A percentile compares a stretch with the other conserved stretches of the same genome.
Evolutionary conservation across 2,329 filamentous ascomycete genomes (phyloP).

Genomic region (Ceratocystis lukuohia): DNA sequence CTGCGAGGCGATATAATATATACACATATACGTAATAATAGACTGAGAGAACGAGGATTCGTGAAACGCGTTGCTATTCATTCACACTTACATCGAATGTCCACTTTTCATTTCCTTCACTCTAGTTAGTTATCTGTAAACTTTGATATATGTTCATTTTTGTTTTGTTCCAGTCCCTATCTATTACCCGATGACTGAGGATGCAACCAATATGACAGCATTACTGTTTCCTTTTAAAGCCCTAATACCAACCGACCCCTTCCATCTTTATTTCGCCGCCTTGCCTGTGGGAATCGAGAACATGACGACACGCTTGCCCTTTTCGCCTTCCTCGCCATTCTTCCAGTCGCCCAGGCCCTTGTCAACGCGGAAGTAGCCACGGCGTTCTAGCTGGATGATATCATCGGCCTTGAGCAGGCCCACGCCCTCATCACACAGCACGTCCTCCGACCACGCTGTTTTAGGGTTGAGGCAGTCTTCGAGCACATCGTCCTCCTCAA

Average conservation of each 20-base stretch:
- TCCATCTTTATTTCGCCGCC: constrained; percentile 29
- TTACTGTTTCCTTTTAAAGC: background rate
- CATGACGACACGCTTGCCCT: constrained; percentile 38
- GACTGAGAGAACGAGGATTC: background rate
- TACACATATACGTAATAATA: background rate
- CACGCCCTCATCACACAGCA: constrained; percentile 70
- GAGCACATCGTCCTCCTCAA: constrained; percentile 74
- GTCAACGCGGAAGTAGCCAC: constrained; percentile 84
- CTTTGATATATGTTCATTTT: background rate
- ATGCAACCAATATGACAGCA: background rate
- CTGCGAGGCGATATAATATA: background rate
- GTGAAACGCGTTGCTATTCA: background rate
- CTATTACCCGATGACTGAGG: background rate
- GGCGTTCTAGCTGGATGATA: constrained; percentile 88
- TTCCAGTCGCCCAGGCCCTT: constrained; percentile 40
- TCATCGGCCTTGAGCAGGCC: constrained; percentile 67
- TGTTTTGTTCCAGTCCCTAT: constrained; percentile 4
- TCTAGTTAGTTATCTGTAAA: background rate
- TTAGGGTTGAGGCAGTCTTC: constrained; percentile 70
- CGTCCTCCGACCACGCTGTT: constrained; percentile 61
- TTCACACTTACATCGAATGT: background rate
- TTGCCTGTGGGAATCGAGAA: constrained; percentile 47
- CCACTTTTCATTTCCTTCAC: background rate
- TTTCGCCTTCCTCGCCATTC: constrained; percentile 36
- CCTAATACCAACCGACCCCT: background rate